Evolutionary conservation across 1,139 yeast genomes (phyloP), one percentile per base, ranked within the genome.

Genomic region (Geotrichum histeridarum): DNA sequence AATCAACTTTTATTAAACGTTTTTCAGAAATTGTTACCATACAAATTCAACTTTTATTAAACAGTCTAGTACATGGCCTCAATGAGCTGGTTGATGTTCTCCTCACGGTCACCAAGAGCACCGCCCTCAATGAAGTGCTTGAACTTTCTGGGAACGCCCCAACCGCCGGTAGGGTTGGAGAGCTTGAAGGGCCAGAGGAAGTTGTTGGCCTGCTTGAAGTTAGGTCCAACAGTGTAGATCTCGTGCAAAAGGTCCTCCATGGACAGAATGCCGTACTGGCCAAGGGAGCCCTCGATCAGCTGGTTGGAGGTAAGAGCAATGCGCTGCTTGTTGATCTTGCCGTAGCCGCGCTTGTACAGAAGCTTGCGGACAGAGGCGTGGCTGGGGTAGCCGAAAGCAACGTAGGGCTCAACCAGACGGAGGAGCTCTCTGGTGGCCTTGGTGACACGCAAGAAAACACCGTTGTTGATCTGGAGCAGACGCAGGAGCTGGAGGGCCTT

Each of bases 171-270:
- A 76, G 99, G 99, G 86, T 89, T 90, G 72, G 98, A 90, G 75
- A 93, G 86, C 84, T 91, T 87, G 96, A 93, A 93, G 80, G 99
- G 99, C 97, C 98, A 93, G 80, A 93, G 83, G 84, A 93, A 93
- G 97, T 93, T 93, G 90, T 89, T 87, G 71, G 90, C 99, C 83
- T 93, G 98, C 84, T 93, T 93, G 91, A 93, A 93, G 93, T 90
- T 89, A 77, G 98, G 97, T 75, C 98, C 98, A 75, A 91, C 97
- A 65, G 98, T 86, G 87, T 82, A 86, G 73, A 93, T 88, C 83
- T 93, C 99, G 86, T 93, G 99, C 78, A 93, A 87, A 80, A 93
- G 84, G 77, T 93, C 99, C 80, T 93, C 99, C 69, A 93, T 77
- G 68, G 96, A 91, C 76, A 83, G 82, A 77, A 93, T 88, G 80